These are phyloP conservation scores for Chytriomyces sp. DNA, from an alignment of 192 early-diverging fungal genomes.

Conservation along the genomic window DNA sequence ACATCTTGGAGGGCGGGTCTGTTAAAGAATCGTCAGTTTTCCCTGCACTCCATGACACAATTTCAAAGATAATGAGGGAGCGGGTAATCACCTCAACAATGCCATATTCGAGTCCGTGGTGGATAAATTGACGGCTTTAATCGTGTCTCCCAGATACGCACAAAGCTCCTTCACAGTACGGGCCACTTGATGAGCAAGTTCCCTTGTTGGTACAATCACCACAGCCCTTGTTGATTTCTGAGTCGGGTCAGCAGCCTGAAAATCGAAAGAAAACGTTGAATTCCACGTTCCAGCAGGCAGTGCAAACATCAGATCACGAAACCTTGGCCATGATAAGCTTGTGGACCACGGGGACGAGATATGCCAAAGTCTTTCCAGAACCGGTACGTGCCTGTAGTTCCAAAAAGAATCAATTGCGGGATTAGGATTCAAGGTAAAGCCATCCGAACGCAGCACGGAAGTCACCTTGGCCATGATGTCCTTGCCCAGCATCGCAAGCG, in stretches of 20 bases:
- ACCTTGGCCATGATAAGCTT: slow-evolving; percentile 81
- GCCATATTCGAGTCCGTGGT: slow-evolving; percentile 42
- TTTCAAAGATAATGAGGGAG: neutral
- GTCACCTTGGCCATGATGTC: slow-evolving; percentile 81
- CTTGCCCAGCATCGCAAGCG: slow-evolving; percentile 87
- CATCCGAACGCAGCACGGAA: neutral
- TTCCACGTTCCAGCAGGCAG: neutral
- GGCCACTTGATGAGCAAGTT: slow-evolving; percentile 93
- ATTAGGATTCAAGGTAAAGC: neutral
- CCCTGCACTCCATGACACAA: neutral
- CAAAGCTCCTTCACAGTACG: slow-evolving; percentile 74
- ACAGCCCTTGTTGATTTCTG: slow-evolving; percentile 65
- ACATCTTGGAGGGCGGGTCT: slow-evolving; percentile 80
- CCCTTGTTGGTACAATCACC: slow-evolving; percentile 92
- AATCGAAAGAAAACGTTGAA: neutral
- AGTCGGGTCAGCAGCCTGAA: slow-evolving; percentile 18
- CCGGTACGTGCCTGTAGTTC: slow-evolving; percentile 77
- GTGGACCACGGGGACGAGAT: slow-evolving; percentile 88
- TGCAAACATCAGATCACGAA: neutral
- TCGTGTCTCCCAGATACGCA: slow-evolving; percentile 70
- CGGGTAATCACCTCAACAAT: slow-evolving; percentile 31
- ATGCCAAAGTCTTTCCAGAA: slow-evolving; percentile 96
- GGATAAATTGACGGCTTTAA: slow-evolving; percentile 72
- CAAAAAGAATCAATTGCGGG: neutral
- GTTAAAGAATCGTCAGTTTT: neutral